Percentiles rank a stretch among this genome's conserved stretches.
phyloP scores from a whole-genome alignment of 2,329 filamentous ascomycete species.

The Thermothelomyces thermophilus region DNA sequence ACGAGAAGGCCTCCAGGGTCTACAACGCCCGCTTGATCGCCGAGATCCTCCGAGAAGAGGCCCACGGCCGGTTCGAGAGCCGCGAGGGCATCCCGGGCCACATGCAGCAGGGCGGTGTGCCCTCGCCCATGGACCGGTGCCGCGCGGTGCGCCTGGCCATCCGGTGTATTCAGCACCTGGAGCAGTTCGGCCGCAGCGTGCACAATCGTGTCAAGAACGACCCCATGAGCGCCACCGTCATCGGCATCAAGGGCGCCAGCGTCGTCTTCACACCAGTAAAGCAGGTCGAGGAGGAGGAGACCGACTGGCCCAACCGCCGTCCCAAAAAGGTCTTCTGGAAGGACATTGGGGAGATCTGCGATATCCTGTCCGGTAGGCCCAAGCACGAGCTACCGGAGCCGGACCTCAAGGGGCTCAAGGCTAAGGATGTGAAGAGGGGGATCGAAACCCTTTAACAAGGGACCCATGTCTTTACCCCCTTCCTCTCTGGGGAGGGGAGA shows the following conservation, averaged over 20 bases:
- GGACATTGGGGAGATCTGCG: constrained; percentile 69
- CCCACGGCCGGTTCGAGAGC: constrained; percentile 84
- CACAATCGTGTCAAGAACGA: constrained; percentile 65
- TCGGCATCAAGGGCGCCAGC: constrained; percentile 84
- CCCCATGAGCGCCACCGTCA: constrained; percentile 68
- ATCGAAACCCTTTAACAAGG: constrained; percentile 23
- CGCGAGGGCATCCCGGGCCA: constrained; percentile 88
- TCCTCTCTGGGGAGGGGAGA: too few species aligned
- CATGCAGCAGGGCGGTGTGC: constrained; percentile 88
- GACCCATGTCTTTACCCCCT: background rate
- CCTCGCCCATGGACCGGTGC: constrained; percentile 92
- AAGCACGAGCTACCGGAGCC: constrained; percentile 43
- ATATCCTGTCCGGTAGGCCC: constrained; percentile 73
- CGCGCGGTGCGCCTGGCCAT: constrained; percentile 87
- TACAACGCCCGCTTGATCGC: constrained; percentile 92
- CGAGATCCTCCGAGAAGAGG: constrained; percentile 91
- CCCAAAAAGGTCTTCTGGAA: constrained; percentile 85
- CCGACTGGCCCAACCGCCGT: constrained; percentile 86
- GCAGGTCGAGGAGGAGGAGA: constrained; percentile 73
- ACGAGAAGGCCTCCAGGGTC: constrained; percentile 85
- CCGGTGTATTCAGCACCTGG: constrained; percentile 88
- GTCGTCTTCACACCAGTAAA: constrained; percentile 83
- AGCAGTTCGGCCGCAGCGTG: constrained; percentile 62
- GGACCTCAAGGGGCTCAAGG: constrained; percentile 44
- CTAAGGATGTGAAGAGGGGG: constrained; percentile 57